Evolutionary conservation across 805 yeast species (phyloP).

Genomic region (Jamesozyma hellenica): DNA sequence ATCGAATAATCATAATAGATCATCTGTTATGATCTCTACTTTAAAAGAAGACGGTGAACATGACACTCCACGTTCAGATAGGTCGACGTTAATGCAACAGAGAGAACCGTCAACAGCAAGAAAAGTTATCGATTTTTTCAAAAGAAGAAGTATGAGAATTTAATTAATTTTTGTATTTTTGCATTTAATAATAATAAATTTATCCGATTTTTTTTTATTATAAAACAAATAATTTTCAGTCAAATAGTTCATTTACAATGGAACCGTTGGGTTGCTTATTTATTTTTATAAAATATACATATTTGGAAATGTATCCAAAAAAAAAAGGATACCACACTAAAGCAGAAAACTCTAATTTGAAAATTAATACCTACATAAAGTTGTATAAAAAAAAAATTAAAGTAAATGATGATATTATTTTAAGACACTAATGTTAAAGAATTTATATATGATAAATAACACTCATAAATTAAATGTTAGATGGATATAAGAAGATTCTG

Average conservation of each 20-base stretch:
- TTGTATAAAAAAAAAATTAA: too few relatives aligned
- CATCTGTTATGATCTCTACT: conserved; percentile 7
- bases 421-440: conserved; percentile 2
- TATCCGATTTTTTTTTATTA: too few relatives aligned
- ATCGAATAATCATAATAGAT: background rate
- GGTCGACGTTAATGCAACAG: background rate
- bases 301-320: too few relatives aligned
- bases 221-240: too few relatives aligned
- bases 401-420: background rate
- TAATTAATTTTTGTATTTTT: conserved; percentile 3
- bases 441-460: conserved; percentile 6
- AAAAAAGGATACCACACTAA: too few relatives aligned
- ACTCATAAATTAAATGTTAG: conserved; percentile 70
- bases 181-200: too few relatives aligned
- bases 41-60: background rate
- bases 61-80: background rate
- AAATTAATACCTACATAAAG: too few relatives aligned
- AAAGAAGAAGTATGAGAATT: conserved; percentile 46
- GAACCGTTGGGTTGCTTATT: too few relatives aligned
- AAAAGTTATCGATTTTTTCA: conserved; percentile 69
- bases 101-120: conserved; percentile 49
- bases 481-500: conserved; percentile 99
- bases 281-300: too few relatives aligned
- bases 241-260: too few relatives aligned
- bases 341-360: too few relatives aligned